A percentile compares a stretch with the other conserved stretches of the same genome.
These are phyloP conservation scores for Solanum neorickii DNA, from an alignment of 257 asterid genomes.

Conservation along the genomic window DNA sequence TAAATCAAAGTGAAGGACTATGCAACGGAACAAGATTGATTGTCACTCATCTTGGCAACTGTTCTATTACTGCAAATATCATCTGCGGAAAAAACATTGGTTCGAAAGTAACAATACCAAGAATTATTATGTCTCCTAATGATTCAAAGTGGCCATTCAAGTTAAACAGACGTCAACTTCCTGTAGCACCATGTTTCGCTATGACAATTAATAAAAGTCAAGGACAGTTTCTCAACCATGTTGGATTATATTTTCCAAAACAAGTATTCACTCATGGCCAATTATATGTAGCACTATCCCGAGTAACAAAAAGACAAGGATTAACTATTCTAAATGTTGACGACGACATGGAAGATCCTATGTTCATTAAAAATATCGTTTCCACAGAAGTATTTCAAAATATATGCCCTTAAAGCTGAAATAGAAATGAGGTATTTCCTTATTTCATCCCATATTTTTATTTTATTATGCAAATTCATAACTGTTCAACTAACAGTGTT, in stretches of 20 bases:
- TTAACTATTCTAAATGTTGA: no score
- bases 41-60: background rate
- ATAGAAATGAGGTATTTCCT: no score
- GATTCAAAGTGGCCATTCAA: background rate
- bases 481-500: no score
- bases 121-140: background rate
- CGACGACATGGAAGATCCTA: no score
- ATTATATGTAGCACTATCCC: no score
- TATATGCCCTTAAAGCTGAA: no score
- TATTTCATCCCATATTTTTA: no score
- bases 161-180: background rate
- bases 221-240: background rate
- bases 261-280: background rate
- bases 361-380: no score
- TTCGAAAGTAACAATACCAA: background rate
- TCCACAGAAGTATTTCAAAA: no score
- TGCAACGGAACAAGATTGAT: background rate
- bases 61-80: background rate
- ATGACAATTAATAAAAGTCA: no score
- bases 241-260: background rate
- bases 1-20: background rate
- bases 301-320: no score
- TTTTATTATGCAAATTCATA: no score
- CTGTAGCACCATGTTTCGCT: background rate
- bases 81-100: background rate